phyloP scores from a whole-genome alignment of 2,329 filamentous ascomycete species.

The Penicillium brevicompactum region DNA sequence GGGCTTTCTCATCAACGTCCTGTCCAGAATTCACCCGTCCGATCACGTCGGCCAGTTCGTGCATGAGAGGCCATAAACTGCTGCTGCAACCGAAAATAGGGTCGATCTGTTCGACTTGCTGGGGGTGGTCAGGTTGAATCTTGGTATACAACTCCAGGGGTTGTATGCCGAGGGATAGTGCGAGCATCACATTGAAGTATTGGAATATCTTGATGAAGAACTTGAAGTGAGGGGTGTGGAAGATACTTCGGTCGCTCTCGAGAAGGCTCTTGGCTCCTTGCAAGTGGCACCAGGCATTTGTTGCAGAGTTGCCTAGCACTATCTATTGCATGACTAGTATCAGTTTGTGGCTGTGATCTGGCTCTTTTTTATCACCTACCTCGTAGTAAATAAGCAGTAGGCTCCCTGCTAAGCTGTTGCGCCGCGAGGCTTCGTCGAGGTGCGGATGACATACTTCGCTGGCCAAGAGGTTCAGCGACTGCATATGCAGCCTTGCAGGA shows the following conservation, averaged over 20 bases:
- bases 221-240: neutral
- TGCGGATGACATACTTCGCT: conserved; percentile 5
- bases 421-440: neutral
- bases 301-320: conserved; percentile 8
- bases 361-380: neutral
- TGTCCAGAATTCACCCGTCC: neutral
- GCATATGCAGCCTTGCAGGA: conserved; percentile 3
- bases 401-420: conserved; percentile 1
- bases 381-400: conserved; percentile 12
- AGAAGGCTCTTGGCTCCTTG: conserved; percentile 4
- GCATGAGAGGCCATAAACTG: conserved; percentile 6
- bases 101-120: neutral
- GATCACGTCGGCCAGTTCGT: conserved; percentile 3
- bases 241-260: neutral
- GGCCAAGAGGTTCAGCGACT: conserved; percentile 7
- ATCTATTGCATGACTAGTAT: neutral
- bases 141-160: neutral
- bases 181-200: conserved; percentile 12
- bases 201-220: conserved; percentile 11
- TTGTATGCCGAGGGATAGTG: conserved; percentile 1
- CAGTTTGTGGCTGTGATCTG: neutral
- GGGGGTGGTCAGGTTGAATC: neutral
- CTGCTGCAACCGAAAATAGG: conserved; percentile 9
- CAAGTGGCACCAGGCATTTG: conserved; percentile 12
- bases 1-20: neutral